Conservation (phyloP, 78 protist species). For the Dictyostelium intermedium region DNA sequence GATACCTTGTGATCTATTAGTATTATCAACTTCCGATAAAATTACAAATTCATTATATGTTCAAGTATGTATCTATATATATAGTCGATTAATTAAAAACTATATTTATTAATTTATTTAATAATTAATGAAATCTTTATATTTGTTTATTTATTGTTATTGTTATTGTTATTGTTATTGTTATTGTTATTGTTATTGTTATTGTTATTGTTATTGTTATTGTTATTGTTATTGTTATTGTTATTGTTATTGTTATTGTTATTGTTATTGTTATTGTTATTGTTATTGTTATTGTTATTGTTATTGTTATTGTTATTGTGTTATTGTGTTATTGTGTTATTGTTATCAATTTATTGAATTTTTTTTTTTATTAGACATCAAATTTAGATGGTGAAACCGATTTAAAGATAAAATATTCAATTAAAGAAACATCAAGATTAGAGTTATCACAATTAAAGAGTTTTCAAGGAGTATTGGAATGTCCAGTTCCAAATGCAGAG, state of each 20-base stretch:
- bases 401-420: constrained; percentile 78
- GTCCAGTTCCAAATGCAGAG: constrained; percentile 87
- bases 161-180: too few species aligned
- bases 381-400: constrained; percentile 95
- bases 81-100: background rate
- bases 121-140: background rate
- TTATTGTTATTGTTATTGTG: too few species aligned
- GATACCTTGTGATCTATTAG: constrained; percentile 84
- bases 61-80: constrained; percentile 43
- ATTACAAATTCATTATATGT: constrained; percentile 39
- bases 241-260: too few species aligned
- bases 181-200: too few species aligned
- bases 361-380: constrained; percentile 71
- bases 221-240: too few species aligned
- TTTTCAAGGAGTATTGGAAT: constrained; percentile 63
- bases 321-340: too few species aligned
- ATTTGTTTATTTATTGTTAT: background rate
- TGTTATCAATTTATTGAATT: too few species aligned
- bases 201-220: too few species aligned
- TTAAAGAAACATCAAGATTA: background rate
- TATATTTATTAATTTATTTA: background rate
- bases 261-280: too few species aligned
- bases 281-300: too few species aligned
- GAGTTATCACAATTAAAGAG: background rate
- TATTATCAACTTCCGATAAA: constrained; percentile 77